Conservation (phyloP, 768 basidiomycete species). For the Lactarius evosmus region DNA sequence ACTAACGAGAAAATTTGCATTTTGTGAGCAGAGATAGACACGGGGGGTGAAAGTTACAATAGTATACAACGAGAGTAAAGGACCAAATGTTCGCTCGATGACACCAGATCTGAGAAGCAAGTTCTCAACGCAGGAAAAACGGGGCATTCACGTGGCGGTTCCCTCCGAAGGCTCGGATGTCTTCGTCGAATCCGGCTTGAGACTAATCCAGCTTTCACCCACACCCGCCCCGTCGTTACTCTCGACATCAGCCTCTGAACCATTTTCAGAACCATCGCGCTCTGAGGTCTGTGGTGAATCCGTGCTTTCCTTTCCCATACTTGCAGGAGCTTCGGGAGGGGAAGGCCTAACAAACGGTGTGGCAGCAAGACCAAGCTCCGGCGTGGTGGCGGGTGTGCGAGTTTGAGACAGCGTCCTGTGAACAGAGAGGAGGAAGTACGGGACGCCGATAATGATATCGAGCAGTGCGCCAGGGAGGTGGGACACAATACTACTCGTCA, state of each 20-base stretch:
- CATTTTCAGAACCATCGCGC: conserved; percentile 42
- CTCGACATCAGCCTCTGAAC: conserved; percentile 68
- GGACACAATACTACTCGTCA: conserved; percentile 68
- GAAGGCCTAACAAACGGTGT: conserved; percentile 27
- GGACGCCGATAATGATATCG: conserved; percentile 63
- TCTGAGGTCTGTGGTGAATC: conserved; percentile 28
- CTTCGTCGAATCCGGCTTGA: conserved; percentile 33
- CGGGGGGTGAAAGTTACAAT: conserved; percentile 12
- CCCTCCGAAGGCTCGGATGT: conserved; percentile 1
- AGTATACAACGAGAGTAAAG: conserved; percentile 10
- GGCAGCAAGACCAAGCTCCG: conserved; percentile 17
- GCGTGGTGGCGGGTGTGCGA: conserved; percentile 42
- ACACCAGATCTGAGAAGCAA: not conserved
- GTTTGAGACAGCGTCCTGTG: conserved; percentile 58
- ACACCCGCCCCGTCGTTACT: conserved; percentile 55
- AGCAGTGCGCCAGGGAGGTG: conserved; percentile 62
- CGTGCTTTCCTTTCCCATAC: conserved; percentile 5
- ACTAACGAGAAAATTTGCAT: not conserved
- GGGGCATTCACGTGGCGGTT: conserved; percentile 6
- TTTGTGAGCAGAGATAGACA: conserved; percentile 6
- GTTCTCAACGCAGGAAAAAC: not conserved
- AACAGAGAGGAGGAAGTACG: conserved; percentile 58
- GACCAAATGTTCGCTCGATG: not conserved
- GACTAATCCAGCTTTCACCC: conserved; percentile 69
- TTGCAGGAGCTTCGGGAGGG: conserved; percentile 27